Base-by-base conservation (phyloP, 169 alveolate species). In the Eimeria falciformis region DNA sequence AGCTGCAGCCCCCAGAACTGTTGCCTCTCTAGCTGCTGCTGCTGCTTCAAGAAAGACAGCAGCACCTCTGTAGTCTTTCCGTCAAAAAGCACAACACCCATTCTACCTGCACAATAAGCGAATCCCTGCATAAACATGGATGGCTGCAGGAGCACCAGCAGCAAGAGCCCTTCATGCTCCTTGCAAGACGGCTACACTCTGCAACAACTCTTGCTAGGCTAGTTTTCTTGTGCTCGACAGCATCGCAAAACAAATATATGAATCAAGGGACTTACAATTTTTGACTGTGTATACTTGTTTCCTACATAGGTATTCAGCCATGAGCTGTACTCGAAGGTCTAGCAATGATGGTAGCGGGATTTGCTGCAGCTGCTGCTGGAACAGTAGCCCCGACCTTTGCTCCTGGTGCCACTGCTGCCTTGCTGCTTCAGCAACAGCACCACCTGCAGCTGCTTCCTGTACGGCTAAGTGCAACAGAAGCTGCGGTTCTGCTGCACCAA, bases 401-500 rank as follows among this genome's bases (percentile, higher is more conserved):
- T 14, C n/a, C 37, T n/a, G n/a, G 40, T 56, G 73, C 47, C 68
- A 77, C 27, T 25, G 50, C n/a, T 5, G 56, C 56, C 89, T 37
- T 18, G 89, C 89, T 14, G 77, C 75, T 55, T 81, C 89, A 81
- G 89, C 89, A 81, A 50, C 47, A 40, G 37, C 40, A 37, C 89
- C 89, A 18, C 89, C 89, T 56, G 55, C 29, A 11, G 55, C 89
- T 9, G 77, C 23, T 7, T 71, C 43, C 21, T 55, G 50, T 45
- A 29, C 75, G 25, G 89, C 89, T 27, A 75, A 71, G n/a, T 81
- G 75, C 89, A 81, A 37, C 71, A 55, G 33, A 53, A 81, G 18
- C 77, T 81, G 89, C 5, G 89, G 89, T 25, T 81, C 89, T 53
- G 75, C 89, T 18, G 89, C 75, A 12, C 75, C 75, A 25, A 81